Percentiles rank a stretch among this genome's conserved stretches.
Conservation (phyloP, 2,329 filamentous ascomycete species). For the Monilinia fructicola region DNA sequence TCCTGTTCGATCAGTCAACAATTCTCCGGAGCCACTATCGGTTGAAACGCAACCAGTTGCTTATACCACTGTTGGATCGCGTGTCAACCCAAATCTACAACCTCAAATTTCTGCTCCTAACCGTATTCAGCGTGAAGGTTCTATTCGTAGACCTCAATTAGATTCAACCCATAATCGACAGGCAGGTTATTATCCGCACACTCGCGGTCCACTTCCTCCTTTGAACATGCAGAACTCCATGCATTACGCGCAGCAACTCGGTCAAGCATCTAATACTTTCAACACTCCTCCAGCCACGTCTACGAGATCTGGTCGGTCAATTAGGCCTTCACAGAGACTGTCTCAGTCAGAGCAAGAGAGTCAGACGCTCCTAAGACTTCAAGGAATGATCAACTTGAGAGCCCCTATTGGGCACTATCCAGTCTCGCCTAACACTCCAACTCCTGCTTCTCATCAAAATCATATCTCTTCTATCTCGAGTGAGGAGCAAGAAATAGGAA, state of each 20-base stretch:
- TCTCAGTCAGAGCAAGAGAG: slow-evolving; percentile 25
- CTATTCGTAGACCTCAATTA: slow-evolving; percentile 35
- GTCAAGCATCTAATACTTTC: slow-evolving; percentile 25
- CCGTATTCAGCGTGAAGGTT: slow-evolving; percentile 41
- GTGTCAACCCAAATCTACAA: slow-evolving; percentile 37
- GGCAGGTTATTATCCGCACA: slow-evolving; percentile 30
- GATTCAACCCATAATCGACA: slow-evolving; percentile 31
- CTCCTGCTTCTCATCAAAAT: slow-evolving; percentile 9
- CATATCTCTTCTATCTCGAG: slow-evolving; percentile 5
- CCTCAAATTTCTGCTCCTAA: slow-evolving; percentile 40
- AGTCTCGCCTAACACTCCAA: slow-evolving; percentile 10
- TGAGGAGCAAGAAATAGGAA: slow-evolving; percentile 23
- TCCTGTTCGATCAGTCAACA: slow-evolving; percentile 29
- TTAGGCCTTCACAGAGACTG: slow-evolving; percentile 13
- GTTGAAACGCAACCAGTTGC: slow-evolving; percentile 37
- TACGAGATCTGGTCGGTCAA: slow-evolving; percentile 19
- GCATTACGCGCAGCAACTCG: slow-evolving; percentile 39
- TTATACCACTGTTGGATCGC: slow-evolving; percentile 42
- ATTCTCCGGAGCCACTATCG: slow-evolving; percentile 38
- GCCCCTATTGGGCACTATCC: not conserved
- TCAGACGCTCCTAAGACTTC: slow-evolving; percentile 21
- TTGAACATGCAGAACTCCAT: slow-evolving; percentile 37
- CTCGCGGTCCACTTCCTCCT: slow-evolving; percentile 32
- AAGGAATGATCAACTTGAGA: slow-evolving; percentile 19
- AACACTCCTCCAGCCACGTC: slow-evolving; percentile 21